Percentiles rank a stretch among this genome's conserved stretches.
Evolutionary conservation across 805 yeast species (phyloP).

Genomic region (Zygosaccharomyces pseudorouxii): DNA sequence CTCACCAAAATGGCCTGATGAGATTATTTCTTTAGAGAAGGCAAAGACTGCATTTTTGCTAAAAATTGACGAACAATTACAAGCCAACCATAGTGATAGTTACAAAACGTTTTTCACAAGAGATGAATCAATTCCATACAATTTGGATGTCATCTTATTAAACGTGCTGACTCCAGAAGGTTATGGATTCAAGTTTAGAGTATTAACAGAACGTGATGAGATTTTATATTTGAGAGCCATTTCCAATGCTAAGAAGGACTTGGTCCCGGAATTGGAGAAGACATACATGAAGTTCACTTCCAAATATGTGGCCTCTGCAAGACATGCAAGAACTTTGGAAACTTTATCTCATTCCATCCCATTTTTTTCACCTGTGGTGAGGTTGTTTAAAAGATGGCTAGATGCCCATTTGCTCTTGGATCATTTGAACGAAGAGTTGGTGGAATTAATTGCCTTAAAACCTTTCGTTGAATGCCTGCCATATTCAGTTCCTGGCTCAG

Average conservation of each 20-base stretch:
- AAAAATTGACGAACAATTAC: constrained; percentile 51
- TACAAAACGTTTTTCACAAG: constrained; percentile 59
- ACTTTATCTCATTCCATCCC: constrained; percentile 68
- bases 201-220: constrained; percentile 82
- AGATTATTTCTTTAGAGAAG: constrained; percentile 74
- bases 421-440: constrained; percentile 71
- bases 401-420: constrained; percentile 70
- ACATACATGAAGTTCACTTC: constrained; percentile 60
- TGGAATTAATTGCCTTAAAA: constrained; percentile 77
- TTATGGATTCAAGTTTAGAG: constrained; percentile 72
- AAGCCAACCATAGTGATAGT: constrained; percentile 44
- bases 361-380: constrained; percentile 70
- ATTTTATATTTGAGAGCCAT: constrained; percentile 67
- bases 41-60: constrained; percentile 87
- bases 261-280: constrained; percentile 53
- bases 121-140: constrained; percentile 66
- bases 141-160: constrained; percentile 51
- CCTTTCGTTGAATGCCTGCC: constrained; percentile 87
- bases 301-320: constrained; percentile 59
- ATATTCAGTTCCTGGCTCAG: constrained; percentile 73
- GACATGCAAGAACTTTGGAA: constrained; percentile 77
- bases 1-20: constrained; percentile 95
- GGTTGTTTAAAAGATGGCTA: constrained; percentile 87
- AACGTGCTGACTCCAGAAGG: constrained; percentile 84
- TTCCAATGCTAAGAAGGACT: constrained; percentile 56